phyloP scores from a whole-genome alignment of 148 eudicot species.

The Cornus kousa region DNA sequence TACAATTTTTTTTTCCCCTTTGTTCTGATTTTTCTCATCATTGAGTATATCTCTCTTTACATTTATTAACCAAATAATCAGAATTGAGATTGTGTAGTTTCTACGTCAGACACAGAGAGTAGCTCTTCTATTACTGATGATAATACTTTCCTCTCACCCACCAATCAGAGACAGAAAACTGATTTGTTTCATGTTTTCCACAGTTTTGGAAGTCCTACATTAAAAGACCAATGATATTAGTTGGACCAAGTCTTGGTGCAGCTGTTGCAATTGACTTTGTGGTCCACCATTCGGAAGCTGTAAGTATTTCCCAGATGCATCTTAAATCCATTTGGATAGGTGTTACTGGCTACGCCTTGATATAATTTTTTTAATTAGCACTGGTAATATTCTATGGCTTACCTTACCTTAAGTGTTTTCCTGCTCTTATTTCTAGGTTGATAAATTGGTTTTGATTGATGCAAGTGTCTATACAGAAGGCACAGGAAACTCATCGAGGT shows the following conservation, averaged over 20 bases:
- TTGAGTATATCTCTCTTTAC: not conserved
- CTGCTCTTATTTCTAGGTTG: constrained; percentile 48
- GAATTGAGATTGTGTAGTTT: not conserved
- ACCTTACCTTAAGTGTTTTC: not conserved
- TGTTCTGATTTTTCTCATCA: no score
- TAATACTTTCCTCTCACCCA: not conserved
- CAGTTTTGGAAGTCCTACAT: constrained; percentile 88
- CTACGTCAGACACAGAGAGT: not conserved
- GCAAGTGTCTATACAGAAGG: constrained; percentile 95
- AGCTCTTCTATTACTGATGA: not conserved
- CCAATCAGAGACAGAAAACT: not conserved
- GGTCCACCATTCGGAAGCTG: constrained; percentile 78
- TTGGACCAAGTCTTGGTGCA: constrained; percentile 97
- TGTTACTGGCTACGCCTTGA: not conserved
- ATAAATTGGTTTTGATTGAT: constrained; percentile 77
- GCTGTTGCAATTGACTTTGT: constrained; percentile 89
- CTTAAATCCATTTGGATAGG: not conserved
- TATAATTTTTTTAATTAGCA: not conserved
- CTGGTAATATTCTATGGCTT: constrained; percentile 3
- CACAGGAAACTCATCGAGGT: constrained; percentile 55
- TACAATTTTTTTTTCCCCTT: not conserved
- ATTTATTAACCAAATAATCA: not conserved
- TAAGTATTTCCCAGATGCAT: constrained; percentile 33
- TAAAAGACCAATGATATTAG: constrained; percentile 77
- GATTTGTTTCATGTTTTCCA: constrained; percentile 3